A percentile compares a stretch with the other conserved stretches of the same genome.
phyloP scores from a whole-genome alignment of 768 basidiomycete genomes.

The Hemileccinum impolitum region DNA sequence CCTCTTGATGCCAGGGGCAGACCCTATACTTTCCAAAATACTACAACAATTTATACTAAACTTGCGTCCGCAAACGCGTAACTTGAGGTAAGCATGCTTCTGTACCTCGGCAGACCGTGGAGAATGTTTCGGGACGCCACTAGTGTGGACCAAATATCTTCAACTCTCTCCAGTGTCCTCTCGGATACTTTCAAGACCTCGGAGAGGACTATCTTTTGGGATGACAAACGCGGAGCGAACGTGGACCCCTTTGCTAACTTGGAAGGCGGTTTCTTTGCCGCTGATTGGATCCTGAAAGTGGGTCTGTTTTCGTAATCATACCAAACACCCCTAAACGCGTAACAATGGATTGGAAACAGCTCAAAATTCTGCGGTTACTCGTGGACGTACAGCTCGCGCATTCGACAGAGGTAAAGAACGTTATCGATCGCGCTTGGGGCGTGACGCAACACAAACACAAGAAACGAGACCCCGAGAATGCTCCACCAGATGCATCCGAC shows the following conservation, averaged over 20 bases:
- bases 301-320: conserved; percentile 31
- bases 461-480: conserved; percentile 62
- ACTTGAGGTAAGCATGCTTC: conserved; percentile 64
- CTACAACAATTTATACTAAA: conserved; percentile 77
- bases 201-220: conserved; percentile 79
- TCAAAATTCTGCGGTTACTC: conserved; percentile 78
- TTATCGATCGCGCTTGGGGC: conserved; percentile 84
- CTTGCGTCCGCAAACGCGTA: conserved; percentile 85
- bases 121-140: conserved; percentile 31
- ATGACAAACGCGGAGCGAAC: conserved; percentile 62
- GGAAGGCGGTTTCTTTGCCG: conserved; percentile 72
- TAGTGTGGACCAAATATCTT: conserved; percentile 80
- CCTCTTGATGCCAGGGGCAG: conserved; percentile 65
- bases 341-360: conserved; percentile 41
- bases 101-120: conserved; percentile 22
- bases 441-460: conserved; percentile 82
- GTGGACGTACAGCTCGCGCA: conserved; percentile 82
- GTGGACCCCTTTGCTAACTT: conserved; percentile 68
- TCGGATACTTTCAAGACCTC: conserved; percentile 69
- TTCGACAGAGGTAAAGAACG: conserved; percentile 60
- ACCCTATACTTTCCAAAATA: conserved; percentile 68
- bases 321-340: conserved; percentile 30
- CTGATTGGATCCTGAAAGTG: conserved; percentile 83
- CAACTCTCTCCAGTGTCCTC: conserved; percentile 65
- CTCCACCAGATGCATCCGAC: conserved; percentile 56